Percentiles rank a stretch among this genome's conserved stretches.
phyloP scores from a whole-genome alignment of 2,329 filamentous ascomycete species.

The Thyridium curvatum region DNA sequence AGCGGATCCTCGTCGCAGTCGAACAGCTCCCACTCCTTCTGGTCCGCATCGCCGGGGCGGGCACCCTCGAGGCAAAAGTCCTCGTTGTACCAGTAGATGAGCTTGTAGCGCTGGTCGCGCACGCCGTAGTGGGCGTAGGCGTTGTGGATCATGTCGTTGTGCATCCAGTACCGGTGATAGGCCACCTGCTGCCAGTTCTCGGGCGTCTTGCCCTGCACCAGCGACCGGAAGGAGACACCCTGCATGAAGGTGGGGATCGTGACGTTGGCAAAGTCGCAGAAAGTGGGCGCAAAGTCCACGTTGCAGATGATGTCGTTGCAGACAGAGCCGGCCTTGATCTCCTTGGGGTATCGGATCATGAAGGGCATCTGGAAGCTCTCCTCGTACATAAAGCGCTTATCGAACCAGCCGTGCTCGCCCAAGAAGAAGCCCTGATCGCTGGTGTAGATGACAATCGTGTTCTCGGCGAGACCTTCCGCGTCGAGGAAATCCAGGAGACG shows the following conservation, averaged over 20 bases:
- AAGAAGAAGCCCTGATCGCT: conserved; percentile 51
- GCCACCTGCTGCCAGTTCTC: conserved; percentile 42
- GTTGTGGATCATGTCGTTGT: conserved; percentile 41
- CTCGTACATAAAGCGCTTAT: conserved; percentile 54
- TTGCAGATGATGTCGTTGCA: conserved; percentile 45
- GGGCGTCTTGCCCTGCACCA: conserved; percentile 31
- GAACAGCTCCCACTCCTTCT: conserved; percentile 48
- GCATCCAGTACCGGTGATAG: conserved; percentile 52
- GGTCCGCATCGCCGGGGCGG: conserved; percentile 24
- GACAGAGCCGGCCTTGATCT: conserved; percentile 29
- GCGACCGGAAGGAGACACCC: conserved; percentile 32
- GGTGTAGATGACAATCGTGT: conserved; percentile 47
- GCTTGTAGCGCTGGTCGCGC: conserved; percentile 43
- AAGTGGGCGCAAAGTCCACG: conserved; percentile 47
- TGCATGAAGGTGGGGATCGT: conserved; percentile 43
- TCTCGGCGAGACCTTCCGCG: conserved; percentile 28
- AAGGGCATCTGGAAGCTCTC: conserved; percentile 52
- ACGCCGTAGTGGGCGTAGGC: conserved; percentile 47
- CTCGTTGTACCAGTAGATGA: conserved; percentile 52
- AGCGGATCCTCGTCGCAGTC: conserved; percentile 43
- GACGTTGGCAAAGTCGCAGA: conserved; percentile 36
- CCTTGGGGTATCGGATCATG: conserved; percentile 35
- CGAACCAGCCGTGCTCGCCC: conserved; percentile 51
- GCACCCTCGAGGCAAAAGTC: conserved; percentile 37
- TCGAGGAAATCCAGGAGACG: conserved; percentile 40